Base-by-base conservation (phyloP, 2,329 filamentous ascomycete species). In the Verticillium nubilum region DNA sequence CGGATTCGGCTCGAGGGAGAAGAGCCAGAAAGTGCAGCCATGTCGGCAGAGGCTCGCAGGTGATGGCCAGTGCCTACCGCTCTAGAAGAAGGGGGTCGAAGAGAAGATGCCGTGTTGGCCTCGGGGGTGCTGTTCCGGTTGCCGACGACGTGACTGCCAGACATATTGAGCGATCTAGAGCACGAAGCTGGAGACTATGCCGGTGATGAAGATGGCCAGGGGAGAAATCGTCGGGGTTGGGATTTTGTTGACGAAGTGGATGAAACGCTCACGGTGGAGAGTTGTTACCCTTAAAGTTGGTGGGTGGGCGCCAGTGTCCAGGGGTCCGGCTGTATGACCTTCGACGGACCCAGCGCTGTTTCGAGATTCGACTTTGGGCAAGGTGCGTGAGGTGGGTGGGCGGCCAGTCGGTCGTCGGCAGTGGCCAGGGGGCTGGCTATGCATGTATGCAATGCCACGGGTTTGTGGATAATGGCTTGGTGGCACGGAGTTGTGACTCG, bases 91-190 rank as follows among this genome's bases (percentile, higher is more conserved):
- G 92, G 91, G 54, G 93, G 91, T 63, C 94, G 90, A 69, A 97
- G 87, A 65, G 91, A 87, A 58, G 88, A 89, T 62, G 90, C 86
- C 70, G 87, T 92, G 68, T 88, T 89, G 58, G 90, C 91, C 80
- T 98, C 95, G 59, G 95, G 95, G 53, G 94, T 98, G 83, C 93
- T 98, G 78, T 98, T 98, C 70, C 95, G 90, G 78, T 98, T 98
- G 67, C 86, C 86, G 73, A 88, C 85, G 65, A 86, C 79, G 72
- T 86, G 85, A 70, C 82, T 88, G 68, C 87, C 86, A 75, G 89
- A 86, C 84, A 87, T 86, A 63, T 81, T 83, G 77, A 81, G 75
- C 80, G 83, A 50, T 50, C 42, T 23, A 23, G 19, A 50, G 42
- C n/a, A 50, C 42, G 19, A 25, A 54, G 59, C 50, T 55, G 55